These are phyloP conservation scores for Fusarium solani-melongenae DNA, from an alignment of 2,329 filamentous ascomycete genomes.

Conservation along the genomic window DNA sequence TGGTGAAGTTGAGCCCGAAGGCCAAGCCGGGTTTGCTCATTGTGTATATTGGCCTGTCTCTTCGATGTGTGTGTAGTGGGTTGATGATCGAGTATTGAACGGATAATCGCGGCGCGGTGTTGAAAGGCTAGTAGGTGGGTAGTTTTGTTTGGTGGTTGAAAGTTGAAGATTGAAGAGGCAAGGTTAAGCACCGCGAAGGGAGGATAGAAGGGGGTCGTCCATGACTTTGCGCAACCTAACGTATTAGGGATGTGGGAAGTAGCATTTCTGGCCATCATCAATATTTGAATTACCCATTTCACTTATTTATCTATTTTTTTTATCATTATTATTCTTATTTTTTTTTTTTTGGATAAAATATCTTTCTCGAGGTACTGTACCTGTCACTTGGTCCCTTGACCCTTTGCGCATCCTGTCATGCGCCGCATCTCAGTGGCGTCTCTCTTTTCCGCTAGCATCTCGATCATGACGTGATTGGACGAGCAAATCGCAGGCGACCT, in stretches of 20 bases:
- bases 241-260: background rate
- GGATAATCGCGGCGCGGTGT: conserved; percentile 1
- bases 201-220: background rate
- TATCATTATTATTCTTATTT: too few relatives aligned
- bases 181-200: conserved; percentile 2
- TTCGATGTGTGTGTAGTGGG: background rate
- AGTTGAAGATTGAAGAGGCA: conserved; percentile 4
- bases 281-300: background rate
- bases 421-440: conserved; percentile 29
- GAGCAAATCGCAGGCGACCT: conserved; percentile 9
- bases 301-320: too few relatives aligned
- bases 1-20: conserved; percentile 69
- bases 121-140: background rate
- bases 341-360: too few relatives aligned
- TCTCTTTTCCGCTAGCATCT: conserved; percentile 26
- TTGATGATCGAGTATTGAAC: background rate
- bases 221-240: background rate
- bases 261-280: background rate
- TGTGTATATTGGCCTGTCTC: conserved; percentile 5
- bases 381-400: background rate
- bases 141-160: conserved; percentile 7
- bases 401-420: conserved; percentile 3
- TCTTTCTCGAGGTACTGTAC: background rate
- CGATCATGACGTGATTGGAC: conserved; percentile 44
- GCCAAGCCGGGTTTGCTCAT: conserved; percentile 63